These are phyloP conservation scores for Gyrodon lividus DNA, from an alignment of 768 basidiomycete genomes.

Conservation along the genomic window DNA sequence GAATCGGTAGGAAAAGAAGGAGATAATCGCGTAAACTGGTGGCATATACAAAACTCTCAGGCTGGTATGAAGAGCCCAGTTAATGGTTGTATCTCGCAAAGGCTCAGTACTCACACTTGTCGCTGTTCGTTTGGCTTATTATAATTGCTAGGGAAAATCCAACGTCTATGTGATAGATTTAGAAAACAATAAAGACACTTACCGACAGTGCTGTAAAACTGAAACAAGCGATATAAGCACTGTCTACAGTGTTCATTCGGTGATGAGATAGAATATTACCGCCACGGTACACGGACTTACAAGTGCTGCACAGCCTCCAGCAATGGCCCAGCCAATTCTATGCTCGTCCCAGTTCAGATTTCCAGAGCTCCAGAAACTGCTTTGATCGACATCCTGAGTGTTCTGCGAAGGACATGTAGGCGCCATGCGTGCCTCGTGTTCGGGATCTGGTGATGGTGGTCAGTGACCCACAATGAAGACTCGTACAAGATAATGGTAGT, in stretches of 20 bases:
- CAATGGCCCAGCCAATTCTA: conserved; percentile 72
- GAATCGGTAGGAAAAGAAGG: conserved; percentile 83
- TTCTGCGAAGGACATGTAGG: conserved; percentile 53
- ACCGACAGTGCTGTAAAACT: conserved; percentile 66
- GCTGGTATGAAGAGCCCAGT: conserved; percentile 34
- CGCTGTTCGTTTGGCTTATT: conserved; percentile 71
- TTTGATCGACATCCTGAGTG: conserved; percentile 50
- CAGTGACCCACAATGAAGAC: not conserved
- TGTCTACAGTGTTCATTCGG: conserved; percentile 40
- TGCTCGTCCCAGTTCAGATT: conserved; percentile 59
- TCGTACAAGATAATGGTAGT: conserved; percentile 7
- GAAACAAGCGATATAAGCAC: conserved; percentile 56
- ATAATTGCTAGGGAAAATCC: conserved; percentile 56
- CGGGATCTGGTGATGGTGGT: not conserved
- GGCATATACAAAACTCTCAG: conserved; percentile 86
- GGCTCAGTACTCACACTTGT: conserved; percentile 58
- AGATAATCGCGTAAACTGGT: conserved; percentile 74
- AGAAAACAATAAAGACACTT: conserved; percentile 18
- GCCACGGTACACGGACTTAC: conserved; percentile 40
- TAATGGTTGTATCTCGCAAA: not conserved
- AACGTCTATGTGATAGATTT: not conserved
- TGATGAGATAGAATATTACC: not conserved
- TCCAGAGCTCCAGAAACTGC: conserved; percentile 56
- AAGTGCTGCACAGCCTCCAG: conserved; percentile 56
- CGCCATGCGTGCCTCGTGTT: conserved; percentile 17